Evolutionary conservation across 2,329 filamentous ascomycete species (phyloP).

Genomic region (Cladosporium sp.): DNA sequence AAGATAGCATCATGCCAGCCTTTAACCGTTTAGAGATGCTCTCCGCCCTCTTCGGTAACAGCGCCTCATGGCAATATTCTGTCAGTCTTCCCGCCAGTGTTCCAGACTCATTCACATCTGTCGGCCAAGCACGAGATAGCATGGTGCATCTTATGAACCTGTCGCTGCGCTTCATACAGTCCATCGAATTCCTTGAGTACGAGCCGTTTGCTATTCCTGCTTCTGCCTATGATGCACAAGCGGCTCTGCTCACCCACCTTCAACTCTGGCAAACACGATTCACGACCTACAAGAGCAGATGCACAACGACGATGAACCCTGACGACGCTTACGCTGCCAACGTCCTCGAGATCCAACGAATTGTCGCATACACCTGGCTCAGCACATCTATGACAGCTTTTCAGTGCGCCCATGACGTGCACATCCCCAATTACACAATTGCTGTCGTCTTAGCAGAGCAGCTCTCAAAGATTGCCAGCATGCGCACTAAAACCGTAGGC

Average conservation of each 20-base stretch:
- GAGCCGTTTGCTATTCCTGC: neutral
- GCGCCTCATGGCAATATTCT: neutral
- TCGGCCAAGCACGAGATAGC: slow-evolving; percentile 5
- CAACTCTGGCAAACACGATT: neutral
- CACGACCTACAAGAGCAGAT: neutral
- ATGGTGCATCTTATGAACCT: slow-evolving; percentile 11
- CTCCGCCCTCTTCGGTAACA: slow-evolving; percentile 2
- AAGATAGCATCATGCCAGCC: slow-evolving; percentile 1
- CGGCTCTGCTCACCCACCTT: slow-evolving; percentile 1
- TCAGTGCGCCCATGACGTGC: slow-evolving; percentile 5
- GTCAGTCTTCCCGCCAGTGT: neutral
- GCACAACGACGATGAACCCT: neutral
- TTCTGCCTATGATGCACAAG: neutral
- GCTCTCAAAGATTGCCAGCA: neutral
- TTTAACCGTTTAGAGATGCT: slow-evolving; percentile 11
- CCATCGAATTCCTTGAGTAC: neutral
- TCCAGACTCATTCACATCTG: neutral
- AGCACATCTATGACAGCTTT: neutral
- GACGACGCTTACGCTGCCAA: neutral
- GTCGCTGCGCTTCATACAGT: neutral
- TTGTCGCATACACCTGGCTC: slow-evolving; percentile 6
- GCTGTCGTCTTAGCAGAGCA: slow-evolving; percentile 9
- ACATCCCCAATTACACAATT: neutral
- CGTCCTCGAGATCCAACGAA: slow-evolving; percentile 1
- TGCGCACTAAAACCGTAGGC: neutral